Evolutionary conservation across 805 yeast genomes (phyloP), one percentile per base, ranked within the genome.

Genomic region (Dipodascopsis uninucleata): DNA sequence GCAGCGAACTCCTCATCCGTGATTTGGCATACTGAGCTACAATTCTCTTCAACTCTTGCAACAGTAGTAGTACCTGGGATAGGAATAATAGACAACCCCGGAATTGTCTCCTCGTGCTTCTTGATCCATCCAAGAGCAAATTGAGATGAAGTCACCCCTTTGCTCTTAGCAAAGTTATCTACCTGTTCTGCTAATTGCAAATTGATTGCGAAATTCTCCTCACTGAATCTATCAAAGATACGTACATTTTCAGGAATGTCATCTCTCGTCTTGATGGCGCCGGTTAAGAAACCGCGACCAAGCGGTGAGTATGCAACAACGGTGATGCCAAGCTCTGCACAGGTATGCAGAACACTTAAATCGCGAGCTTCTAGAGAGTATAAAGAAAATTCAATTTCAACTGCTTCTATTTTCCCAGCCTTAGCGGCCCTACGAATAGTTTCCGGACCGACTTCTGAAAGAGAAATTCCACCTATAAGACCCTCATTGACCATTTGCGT

Each of bases 221-320:
- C 74, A 16, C 66, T 62, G 67, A 84, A 85, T 57, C 81, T 72
- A 40, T 79, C 88, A 35, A 78, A 57, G 12, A 47, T 50, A 54
- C 86, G 71, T 42, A 78, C 46, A 58, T 83, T 90, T 33, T 68
- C 68, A 10, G 79, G 76, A 28, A 82, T 58, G 43, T 77, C 79
- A 0, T 61, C 56, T 17, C 65, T 56, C 3, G 72, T 63, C 22
- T 65, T 77, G 39, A 79, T 64, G 28, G 57, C 49, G 43, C 93
- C 95, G 2, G 90, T 79, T 41, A 88, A 71, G 47, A 81, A 67
- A 0, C 96, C 96, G 58, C 84, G 73, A 7, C 88, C 83, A 43
- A 88, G 71, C 26, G 96, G 96, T 25, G 95, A 83, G 65, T 88
- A 88, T 23, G 89, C 85, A 47, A 85, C 67, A 21, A 85, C 69